Conservation (phyloP, 768 basidiomycete species). For the Boletus sp. region DNA sequence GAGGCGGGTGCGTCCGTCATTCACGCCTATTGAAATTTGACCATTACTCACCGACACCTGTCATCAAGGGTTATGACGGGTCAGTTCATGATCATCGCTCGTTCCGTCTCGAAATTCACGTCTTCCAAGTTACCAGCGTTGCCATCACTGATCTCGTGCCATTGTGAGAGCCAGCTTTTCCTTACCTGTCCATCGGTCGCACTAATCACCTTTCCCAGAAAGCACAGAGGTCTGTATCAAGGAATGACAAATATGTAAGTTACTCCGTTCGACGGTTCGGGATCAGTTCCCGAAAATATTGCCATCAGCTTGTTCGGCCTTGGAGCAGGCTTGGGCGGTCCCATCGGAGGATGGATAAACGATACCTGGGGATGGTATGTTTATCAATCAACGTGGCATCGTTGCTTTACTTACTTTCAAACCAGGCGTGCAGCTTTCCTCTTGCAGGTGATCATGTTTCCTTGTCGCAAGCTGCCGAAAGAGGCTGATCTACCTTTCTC, state of each 20-base stretch:
- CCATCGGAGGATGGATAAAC: constrained; percentile 81
- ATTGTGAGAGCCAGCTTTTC: constrained; percentile 49
- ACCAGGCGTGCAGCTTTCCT: constrained; percentile 83
- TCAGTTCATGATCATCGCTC: constrained; percentile 26
- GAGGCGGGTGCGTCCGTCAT: constrained; percentile 68
- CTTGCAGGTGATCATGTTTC: constrained; percentile 58
- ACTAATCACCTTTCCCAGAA: constrained; percentile 42
- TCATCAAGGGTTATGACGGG: constrained; percentile 78
- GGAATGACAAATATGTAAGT: constrained; percentile 85
- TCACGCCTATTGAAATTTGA: neutral
- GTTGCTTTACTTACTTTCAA: constrained; percentile 9
- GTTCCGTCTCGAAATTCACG: constrained; percentile 15
- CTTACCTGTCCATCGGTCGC: neutral
- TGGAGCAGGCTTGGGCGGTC: constrained; percentile 79
- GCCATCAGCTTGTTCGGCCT: constrained; percentile 70
- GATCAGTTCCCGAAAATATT: constrained; percentile 9
- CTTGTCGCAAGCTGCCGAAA: neutral
- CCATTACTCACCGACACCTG: constrained; percentile 17
- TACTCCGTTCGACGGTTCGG: neutral
- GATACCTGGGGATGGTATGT: constrained; percentile 83
- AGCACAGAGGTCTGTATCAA: constrained; percentile 87
- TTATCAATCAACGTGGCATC: neutral
- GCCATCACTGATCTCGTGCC: constrained; percentile 88
- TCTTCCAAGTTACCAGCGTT: constrained; percentile 68
- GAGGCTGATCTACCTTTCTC: constrained; percentile 12